Evolutionary conservation across 2,329 filamentous ascomycete species (phyloP), one percentile per base, ranked within the genome.

Genomic region (Tolypocladium ovalisporum): DNA sequence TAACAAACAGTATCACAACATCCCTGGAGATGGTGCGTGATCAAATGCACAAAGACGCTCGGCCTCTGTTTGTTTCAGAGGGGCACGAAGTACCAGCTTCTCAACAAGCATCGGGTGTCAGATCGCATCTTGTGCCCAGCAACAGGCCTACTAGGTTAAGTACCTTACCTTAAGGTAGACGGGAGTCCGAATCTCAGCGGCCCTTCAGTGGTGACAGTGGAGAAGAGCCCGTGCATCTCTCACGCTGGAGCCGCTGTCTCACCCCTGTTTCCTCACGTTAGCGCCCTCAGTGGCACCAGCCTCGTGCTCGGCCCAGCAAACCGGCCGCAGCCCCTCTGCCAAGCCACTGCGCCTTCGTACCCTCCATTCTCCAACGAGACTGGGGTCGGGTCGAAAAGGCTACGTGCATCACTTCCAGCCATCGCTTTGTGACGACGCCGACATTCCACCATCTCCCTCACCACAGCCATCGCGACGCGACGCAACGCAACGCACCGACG

Each of bases 331-430:
- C 27, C 39, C 47, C 47, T 34, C 54, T 55, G 56, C 58, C 40
- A 58, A 54, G 59, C 54, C 53, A 34, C 59, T 58, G 60, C 54
- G 56, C 60, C 60, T 57, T 24, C 40, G 40, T 44, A 22, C 56
- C n/a, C 60, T 57, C 54, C 47, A 49, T 56, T 34, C 54, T 55
- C 59, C 37, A 54, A 22, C 37, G 24, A 19, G 13, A 54, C 53
- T 57, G 55, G 42, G 49, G 44, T 27, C 52, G 37, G 44, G 19
- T n/a, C 27, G 61, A 68, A 68, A 61, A 68, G 67, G 67, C 68
- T 67, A 69, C 67, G 67, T 69, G 59, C 67, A 63, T 63, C 39
- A 52, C 47, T 52, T 52, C 29, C 47, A n/a, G 29, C 27, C 52
- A 59, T 58, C 66, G 59, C 65, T 68, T 68, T 61, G 62, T 64